Evolutionary conservation across 495 filamentous ascomycete species (phyloP), one percentile per base, ranked within the genome.

Genomic region (Podospora anserina): DNA sequence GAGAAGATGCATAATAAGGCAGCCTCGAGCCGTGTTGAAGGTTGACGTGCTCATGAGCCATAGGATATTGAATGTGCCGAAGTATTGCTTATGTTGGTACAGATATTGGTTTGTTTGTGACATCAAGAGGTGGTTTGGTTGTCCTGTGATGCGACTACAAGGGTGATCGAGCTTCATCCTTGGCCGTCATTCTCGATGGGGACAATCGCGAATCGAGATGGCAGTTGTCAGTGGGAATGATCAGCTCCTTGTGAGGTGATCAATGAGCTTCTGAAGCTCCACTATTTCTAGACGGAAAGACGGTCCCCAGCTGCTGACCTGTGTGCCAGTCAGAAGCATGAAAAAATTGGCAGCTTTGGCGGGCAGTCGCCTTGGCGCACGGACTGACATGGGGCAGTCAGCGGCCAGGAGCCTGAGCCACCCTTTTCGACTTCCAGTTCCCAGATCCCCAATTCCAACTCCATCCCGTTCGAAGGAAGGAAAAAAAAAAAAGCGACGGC

Each of bases 391-490:
- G 39, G 39, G n/a, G n/a, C 55, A 58, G 55, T 27, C 59, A 61
- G 59, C 59, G 15, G 27, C 59, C 20, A 30, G 23, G 61, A 58
- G 55, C 61, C 61, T n/a, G 61, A 63, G 61, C 61, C 61, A 63
- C 61, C 30, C n/a, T 55, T 28, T 27, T 9, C 4, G 19, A 27
- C 55, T 59, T 60, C 70, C 64, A 27, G 39, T 59, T 60, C 66
- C 64, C 59, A 62, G 66, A 66, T 67, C 65, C 66, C 64, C 69
- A 70, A 70, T 70, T 67, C 69, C 63, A 59, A 63, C 30, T 32
- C 69, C 65, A 66, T 66, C 54, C 61, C 64, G 68, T 23, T 56
- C 53, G n/a, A 44, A 63, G 61, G 67, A 66, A 70, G 66, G 67
- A 69, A 69, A 59, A 62, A 59, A 59, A 54, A 57, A 64, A 39